Base-by-base conservation (phyloP, 495 filamentous ascomycete genomes). In the Rhizodiscina lignyota region DNA sequence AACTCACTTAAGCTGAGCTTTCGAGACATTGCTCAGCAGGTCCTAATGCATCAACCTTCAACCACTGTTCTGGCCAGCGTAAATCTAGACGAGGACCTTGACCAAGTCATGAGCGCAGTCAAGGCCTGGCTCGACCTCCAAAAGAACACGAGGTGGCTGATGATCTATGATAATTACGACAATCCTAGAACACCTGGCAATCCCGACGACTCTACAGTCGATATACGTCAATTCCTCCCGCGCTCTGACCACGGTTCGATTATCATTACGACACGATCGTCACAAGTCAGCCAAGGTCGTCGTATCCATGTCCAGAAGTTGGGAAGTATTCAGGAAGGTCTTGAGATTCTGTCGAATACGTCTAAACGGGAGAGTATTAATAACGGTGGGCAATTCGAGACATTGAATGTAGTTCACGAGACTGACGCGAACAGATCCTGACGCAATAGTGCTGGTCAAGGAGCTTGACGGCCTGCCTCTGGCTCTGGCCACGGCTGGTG, bases 201-300 rank as follows among this genome's bases (percentile, higher is more conserved):
- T 16, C 49, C 46, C 13, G 35, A 51, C 26, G n/a, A 47, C 11
- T 20, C 21, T 8, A 40, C 36, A 23, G 38, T 50, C 21, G 45
- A 64, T 36, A 55, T 64, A 33, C 33, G 38, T 13, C 39, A 35
- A 15, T 61, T 49, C 35, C 43, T 64, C 20, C 55, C 56, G 3
- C 40, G 53, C 6, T 26, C 40, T 10, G 28, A 52, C 32, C 57
- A 60, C 32, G 60, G 56, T 4, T 51, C 52, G 5, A 40, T 65
- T 21, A 39, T 65, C 13, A 48, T 63, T 19, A 63, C 61, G 34
- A 64, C 61, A 3, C 52, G 57, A 28, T 57, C 24, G 32, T 34
- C 32, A 11, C 32, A 17, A 21, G 32, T 34, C 21, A 34, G 20
- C 15, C 15, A 16, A n/a, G 32, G 32, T 21, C 32, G 20, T 34